Evolutionary conservation across 192 early-diverging fungal species (phyloP).

Genomic region (Entomortierella parvispora): DNA sequence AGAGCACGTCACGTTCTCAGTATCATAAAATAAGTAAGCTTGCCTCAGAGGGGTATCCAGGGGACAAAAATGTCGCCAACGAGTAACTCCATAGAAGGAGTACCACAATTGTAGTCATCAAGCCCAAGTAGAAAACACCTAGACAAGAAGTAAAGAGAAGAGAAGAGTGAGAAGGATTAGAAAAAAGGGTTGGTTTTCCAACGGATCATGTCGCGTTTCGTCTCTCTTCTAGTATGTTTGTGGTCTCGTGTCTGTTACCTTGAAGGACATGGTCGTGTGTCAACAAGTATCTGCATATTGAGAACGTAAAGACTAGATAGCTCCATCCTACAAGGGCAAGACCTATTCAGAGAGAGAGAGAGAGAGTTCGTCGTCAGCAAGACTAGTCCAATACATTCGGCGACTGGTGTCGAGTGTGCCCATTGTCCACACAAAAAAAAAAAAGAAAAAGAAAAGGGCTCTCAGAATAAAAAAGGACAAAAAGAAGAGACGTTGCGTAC

Average conservation of each 20-base stretch:
- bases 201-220: too few species aligned
- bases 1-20: too few species aligned
- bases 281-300: constrained; percentile 36
- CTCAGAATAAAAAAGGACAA: not conserved
- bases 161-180: not conserved
- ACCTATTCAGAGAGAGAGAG: constrained; percentile 13
- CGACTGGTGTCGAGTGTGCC: too few species aligned
- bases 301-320: constrained; percentile 33
- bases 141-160: not conserved
- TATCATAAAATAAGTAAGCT: not conserved
- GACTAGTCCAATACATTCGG: too few species aligned
- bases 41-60: constrained; percentile 50
- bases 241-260: constrained; percentile 29
- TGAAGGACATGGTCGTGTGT: constrained; percentile 24
- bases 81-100: constrained; percentile 52
- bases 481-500: too few species aligned
- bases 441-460: not conserved
- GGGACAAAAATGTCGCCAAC: constrained; percentile 34
- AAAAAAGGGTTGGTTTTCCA: not conserved
- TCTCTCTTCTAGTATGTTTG: too few species aligned
- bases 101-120: constrained; percentile 11
- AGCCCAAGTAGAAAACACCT: constrained; percentile 18
- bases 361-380: too few species aligned
- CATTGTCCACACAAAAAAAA: not conserved
- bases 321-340: constrained; percentile 28